Evolutionary conservation across 495 filamentous ascomycete genomes (phyloP).

Genomic region (Achaetomiella virescens): DNA sequence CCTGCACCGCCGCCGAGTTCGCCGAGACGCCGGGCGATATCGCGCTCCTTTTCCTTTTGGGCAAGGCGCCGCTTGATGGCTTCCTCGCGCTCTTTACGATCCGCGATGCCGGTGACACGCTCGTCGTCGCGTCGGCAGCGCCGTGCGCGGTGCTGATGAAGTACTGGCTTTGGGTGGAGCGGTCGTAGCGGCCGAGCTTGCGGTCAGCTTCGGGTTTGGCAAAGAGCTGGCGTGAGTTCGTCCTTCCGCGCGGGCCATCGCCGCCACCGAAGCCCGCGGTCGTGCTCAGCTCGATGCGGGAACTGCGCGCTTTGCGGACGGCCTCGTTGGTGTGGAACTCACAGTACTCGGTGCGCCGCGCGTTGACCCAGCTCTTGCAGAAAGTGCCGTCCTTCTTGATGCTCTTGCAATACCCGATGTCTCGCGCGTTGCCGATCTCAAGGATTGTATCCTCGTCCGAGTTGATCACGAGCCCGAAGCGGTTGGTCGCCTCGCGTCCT

Average conservation of each 20-base stretch:
- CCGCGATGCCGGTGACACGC: slow-evolving; percentile 49
- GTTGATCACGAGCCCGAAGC: slow-evolving; percentile 76
- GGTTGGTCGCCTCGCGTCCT: slow-evolving; percentile 63
- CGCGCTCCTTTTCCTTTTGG: slow-evolving; percentile 70
- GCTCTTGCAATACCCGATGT: slow-evolving; percentile 83
- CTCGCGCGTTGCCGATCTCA: slow-evolving; percentile 77
- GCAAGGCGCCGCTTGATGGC: slow-evolving; percentile 60
- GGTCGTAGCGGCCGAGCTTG: slow-evolving; percentile 48
- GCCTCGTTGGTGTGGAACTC: slow-evolving; percentile 84
- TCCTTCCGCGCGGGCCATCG: slow-evolving; percentile 18
- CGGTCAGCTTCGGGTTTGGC: slow-evolving; percentile 22
- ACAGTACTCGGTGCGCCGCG: slow-evolving; percentile 81
- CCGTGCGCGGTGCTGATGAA: slow-evolving; percentile 48
- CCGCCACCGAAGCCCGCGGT: slow-evolving; percentile 45
- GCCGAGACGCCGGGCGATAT: slow-evolving; percentile 66
- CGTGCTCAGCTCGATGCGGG: slow-evolving; percentile 74
- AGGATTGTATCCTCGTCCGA: slow-evolving; percentile 82
- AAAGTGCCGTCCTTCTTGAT: slow-evolving; percentile 75
- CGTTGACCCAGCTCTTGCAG: slow-evolving; percentile 82
- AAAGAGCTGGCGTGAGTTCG: slow-evolving; percentile 25
- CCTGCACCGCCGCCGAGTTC: slow-evolving; percentile 59
- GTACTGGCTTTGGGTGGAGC: slow-evolving; percentile 49
- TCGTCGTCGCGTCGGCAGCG: slow-evolving; percentile 63
- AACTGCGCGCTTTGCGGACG: slow-evolving; percentile 60
- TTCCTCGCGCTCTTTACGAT: slow-evolving; percentile 54